A percentile compares a stretch with the other conserved stretches of the same genome.
Evolutionary conservation across 2,329 filamentous ascomycete species (phyloP).

Genomic region (Huntiella omanensis): DNA sequence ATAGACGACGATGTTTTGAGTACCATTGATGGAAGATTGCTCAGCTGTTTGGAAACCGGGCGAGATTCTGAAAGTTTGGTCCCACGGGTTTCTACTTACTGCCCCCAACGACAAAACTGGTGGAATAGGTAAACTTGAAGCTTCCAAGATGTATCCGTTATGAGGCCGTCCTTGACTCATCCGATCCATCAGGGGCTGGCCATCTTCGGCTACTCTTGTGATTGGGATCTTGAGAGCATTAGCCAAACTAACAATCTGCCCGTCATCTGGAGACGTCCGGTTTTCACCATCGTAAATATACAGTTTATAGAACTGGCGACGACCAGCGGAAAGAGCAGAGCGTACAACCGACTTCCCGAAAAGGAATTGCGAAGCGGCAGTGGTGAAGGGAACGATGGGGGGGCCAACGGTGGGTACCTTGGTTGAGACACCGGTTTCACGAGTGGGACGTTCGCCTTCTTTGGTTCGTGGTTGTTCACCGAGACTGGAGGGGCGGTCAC

Average conservation of each 20-base stretch:
- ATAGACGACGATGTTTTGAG: slow-evolving; percentile 1
- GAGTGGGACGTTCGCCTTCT: too few relatives aligned
- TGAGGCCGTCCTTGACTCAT: slow-evolving; percentile 71
- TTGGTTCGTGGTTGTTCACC: neutral
- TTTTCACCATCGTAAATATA: slow-evolving; percentile 52
- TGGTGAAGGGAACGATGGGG: slow-evolving; percentile 35
- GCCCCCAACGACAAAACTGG: slow-evolving; percentile 42
- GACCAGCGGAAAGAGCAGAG: slow-evolving; percentile 48
- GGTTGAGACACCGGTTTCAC: neutral
- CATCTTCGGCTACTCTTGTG: slow-evolving; percentile 37
- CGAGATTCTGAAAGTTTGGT: slow-evolving; percentile 36
- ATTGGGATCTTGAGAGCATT: slow-evolving; percentile 31
- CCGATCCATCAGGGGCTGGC: slow-evolving; percentile 57
- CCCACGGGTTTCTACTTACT: slow-evolving; percentile 25
- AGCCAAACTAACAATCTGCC: slow-evolving; percentile 27
- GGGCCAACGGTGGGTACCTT: slow-evolving; percentile 7
- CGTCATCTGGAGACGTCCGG: slow-evolving; percentile 29
- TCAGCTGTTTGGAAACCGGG: slow-evolving; percentile 54
- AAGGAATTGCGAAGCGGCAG: slow-evolving; percentile 76
- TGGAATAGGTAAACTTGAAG: slow-evolving; percentile 58
- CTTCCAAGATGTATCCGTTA: slow-evolving; percentile 76
- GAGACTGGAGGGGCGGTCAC: neutral
- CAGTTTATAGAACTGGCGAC: slow-evolving; percentile 64
- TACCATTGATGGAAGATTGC: slow-evolving; percentile 54
- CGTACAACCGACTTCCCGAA: slow-evolving; percentile 70